Conservation (phyloP, 192 early-diverging fungal species). For the Entrophospora sp. region DNA sequence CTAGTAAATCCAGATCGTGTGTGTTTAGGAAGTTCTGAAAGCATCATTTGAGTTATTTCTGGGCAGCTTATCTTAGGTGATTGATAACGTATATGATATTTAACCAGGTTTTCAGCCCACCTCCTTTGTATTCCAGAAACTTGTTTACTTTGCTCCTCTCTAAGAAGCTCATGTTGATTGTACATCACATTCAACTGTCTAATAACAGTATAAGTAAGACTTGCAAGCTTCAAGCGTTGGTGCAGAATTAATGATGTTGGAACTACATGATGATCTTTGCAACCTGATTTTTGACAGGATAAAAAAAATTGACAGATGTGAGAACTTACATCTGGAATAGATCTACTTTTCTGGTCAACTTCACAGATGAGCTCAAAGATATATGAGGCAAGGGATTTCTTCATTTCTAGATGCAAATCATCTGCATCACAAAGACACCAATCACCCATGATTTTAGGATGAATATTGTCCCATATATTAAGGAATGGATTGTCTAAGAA, state of each 20-base stretch:
- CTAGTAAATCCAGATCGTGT: background rate
- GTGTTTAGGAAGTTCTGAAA: too few species aligned
- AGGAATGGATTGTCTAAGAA: conserved; percentile 1
- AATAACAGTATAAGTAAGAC: conserved; percentile 6
- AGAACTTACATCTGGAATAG: background rate
- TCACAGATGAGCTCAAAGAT: background rate
- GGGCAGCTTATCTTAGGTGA: too few species aligned
- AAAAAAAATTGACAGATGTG: background rate
- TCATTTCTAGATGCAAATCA: background rate
- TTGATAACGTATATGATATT: conserved; percentile 1
- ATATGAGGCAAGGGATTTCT: background rate
- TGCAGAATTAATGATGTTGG: background rate
- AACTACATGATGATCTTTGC: background rate
- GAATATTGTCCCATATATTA: too few species aligned
- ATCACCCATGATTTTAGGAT: background rate
- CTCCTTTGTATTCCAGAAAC: too few species aligned
- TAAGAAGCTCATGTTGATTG: too few species aligned
- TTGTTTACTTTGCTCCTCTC: too few species aligned
- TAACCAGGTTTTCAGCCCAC: too few species aligned
- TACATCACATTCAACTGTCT: background rate
- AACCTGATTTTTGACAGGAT: background rate
- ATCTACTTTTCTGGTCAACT: background rate
- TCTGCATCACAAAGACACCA: background rate
- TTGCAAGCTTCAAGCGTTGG: background rate
- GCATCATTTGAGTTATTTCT: too few species aligned